Evolutionary conservation across 306 rosid genomes (phyloP).

Genomic region (Herpetospermum pedunculosum): DNA sequence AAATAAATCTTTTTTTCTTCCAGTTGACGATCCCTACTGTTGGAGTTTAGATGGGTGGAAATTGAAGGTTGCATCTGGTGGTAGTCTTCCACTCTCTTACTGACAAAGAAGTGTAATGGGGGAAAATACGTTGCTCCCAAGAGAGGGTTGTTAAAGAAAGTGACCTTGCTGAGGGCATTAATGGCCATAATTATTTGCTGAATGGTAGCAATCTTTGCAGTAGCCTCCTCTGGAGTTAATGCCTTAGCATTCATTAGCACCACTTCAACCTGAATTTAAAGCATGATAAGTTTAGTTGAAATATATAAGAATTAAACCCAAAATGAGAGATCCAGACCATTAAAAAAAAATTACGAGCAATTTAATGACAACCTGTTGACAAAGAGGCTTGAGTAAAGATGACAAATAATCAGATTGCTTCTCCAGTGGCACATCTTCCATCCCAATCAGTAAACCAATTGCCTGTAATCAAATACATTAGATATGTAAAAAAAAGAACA

Average conservation of each 20-base stretch:
- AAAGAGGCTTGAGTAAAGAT: conserved; percentile 80
- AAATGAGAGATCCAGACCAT: background rate
- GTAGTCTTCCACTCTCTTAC: no score
- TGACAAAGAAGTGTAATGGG: background rate
- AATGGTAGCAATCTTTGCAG: conserved; percentile 48
- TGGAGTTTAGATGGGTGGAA: no score
- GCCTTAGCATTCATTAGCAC: conserved; percentile 50
- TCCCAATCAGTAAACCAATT: conserved; percentile 85
- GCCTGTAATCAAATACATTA: conserved; percentile 45
- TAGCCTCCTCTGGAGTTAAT: conserved; percentile 49
- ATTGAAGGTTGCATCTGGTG: no score
- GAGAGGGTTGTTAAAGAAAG: conserved; percentile 5
- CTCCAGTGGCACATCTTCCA: conserved; percentile 75
- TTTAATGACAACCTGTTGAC: conserved; percentile 60
- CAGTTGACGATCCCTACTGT: no score
- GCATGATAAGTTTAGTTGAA: background rate
- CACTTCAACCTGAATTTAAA: conserved; percentile 55
- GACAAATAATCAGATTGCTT: conserved; percentile 89
- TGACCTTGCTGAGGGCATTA: conserved; percentile 94
- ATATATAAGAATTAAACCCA: background rate
- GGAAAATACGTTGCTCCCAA: background rate
- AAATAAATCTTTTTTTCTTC: no score
- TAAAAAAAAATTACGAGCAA: background rate
- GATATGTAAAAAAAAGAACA: conserved; percentile 16
- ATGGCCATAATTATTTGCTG: conserved; percentile 93